phyloP scores from a whole-genome alignment of 768 basidiomycete species.

The Naganishia kalamii region DNA sequence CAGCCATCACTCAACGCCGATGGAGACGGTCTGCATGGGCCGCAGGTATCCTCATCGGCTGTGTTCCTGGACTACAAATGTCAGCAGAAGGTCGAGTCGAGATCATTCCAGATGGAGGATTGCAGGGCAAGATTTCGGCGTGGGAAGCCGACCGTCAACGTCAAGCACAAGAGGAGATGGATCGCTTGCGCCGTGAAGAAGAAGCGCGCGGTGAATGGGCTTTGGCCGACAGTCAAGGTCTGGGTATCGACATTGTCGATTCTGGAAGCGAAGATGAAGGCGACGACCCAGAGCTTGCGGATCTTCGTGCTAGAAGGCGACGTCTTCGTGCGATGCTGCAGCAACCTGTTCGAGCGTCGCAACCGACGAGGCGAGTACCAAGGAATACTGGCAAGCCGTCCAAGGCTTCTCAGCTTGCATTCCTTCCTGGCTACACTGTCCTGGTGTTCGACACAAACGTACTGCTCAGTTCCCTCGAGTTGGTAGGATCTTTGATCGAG shows the following conservation, averaged over 20 bases:
- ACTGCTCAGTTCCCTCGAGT: slow-evolving; percentile 69
- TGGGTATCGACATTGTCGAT: slow-evolving; percentile 20
- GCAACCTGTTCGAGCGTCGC: slow-evolving; percentile 34
- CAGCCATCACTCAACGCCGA: slow-evolving; percentile 53
- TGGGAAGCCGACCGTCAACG: slow-evolving; percentile 17
- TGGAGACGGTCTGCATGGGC: slow-evolving; percentile 72
- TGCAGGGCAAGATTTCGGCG: slow-evolving; percentile 47
- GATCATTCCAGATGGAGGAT: slow-evolving; percentile 54
- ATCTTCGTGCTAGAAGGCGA: slow-evolving; percentile 61
- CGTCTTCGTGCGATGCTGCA: slow-evolving; percentile 64
- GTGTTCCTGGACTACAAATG: slow-evolving; percentile 69
- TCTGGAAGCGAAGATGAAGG: slow-evolving; percentile 33
- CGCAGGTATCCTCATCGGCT: slow-evolving; percentile 60
- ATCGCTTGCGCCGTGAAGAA: slow-evolving; percentile 56
- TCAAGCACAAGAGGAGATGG: slow-evolving; percentile 59
- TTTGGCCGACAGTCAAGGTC: slow-evolving; percentile 48
- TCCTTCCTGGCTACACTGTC: slow-evolving; percentile 77
- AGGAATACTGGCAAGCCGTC: slow-evolving; percentile 42
- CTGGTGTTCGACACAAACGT: slow-evolving; percentile 95
- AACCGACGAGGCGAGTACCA: slow-evolving; percentile 42
- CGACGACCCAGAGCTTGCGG: slow-evolving; percentile 20
- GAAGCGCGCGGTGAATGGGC: slow-evolving; percentile 58
- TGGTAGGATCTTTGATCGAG: slow-evolving; percentile 70
- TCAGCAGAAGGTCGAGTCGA: slow-evolving; percentile 44
- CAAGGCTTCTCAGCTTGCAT: slow-evolving; percentile 36